These are phyloP conservation scores for Suillus decipiens DNA, from an alignment of 768 basidiomycete genomes.

Conservation along the genomic window DNA sequence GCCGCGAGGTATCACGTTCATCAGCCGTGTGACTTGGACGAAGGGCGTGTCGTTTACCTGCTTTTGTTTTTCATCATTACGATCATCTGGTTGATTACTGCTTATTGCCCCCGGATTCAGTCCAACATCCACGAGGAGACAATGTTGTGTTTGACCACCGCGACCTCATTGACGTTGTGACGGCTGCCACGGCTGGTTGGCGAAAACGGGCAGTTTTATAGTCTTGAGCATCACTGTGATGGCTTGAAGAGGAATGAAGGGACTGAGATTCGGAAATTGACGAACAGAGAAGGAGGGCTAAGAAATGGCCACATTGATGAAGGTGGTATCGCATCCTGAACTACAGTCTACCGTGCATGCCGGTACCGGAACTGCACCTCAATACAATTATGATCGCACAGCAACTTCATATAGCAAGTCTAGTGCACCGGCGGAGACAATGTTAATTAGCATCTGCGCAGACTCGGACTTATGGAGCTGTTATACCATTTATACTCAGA, in stretches of 20 bases:
- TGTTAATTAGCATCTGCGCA: too few relatives aligned
- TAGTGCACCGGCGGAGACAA: background rate
- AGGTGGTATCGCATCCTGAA: background rate
- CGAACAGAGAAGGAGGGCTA: background rate
- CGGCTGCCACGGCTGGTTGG: background rate
- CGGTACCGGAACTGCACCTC: background rate
- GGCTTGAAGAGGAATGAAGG: constrained; percentile 8
- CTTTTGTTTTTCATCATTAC: constrained; percentile 4
- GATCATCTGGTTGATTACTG: background rate
- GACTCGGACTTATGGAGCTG: too few relatives aligned
- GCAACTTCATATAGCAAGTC: background rate
- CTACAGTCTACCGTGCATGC: background rate
- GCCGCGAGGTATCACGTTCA: background rate
- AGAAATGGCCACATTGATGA: background rate
- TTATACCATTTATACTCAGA: too few relatives aligned
- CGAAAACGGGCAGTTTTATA: background rate
- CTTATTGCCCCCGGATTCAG: constrained; percentile 7
- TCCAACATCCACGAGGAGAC: background rate
- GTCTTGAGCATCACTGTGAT: background rate
- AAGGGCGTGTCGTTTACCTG: background rate
- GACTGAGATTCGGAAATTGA: background rate
- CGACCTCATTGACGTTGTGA: background rate
- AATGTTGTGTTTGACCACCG: background rate
- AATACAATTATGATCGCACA: background rate
- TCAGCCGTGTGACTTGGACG: background rate